Base-by-base conservation (phyloP, 1,284 basidiomycete species). In the Austroboletus niveus region DNA sequence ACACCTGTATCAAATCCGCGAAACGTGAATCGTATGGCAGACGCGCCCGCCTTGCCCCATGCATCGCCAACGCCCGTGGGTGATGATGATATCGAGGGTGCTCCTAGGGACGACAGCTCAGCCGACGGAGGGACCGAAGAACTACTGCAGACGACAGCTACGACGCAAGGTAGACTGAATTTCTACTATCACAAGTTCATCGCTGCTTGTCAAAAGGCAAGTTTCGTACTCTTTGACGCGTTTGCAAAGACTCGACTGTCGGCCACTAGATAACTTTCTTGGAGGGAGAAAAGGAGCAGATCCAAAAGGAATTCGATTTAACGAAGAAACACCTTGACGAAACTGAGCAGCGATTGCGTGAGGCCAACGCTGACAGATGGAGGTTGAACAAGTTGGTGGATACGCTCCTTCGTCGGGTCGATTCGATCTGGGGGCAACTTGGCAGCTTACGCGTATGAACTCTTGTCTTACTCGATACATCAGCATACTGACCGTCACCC, bases 1-100 rank as follows among this genome's bases (percentile, higher is more conserved):
- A 63, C 62, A 24, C 62, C 62, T 0, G 3, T 62, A 32, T 63
- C 63, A 20, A 64, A 64, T 44, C 53, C 63, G 17, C 56, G 62
- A 42, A 48, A 40, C 24, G 41, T n/a, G 5, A 36, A 47, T 32
- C 30, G 49, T 42, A 5, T 15, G 14, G 36, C 42, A 35, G 15
- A 14, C 14, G 29, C 30, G 3, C 42, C 43, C 29, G 49, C 43
- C 39, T 41, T 30, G 14, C 38, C 41, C 12, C 12, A 46, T 12
- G 22, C 29, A 2, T 49, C 63, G 22, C 62, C 59, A 9, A 60
- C 45, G 27, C 42, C 45, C 20, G 31, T 35, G 32, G 38, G n/a
- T 7, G 31, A 43, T 31, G 15, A n/a, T 40, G 29, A 34, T 45
- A 10, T 4, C 1, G 38, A 39, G 10, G 22, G 30, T 1, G 5